Evolutionary conservation across 108 stramenopile genomes (phyloP), one percentile per base, ranked within the genome.

Genomic region (Nitzschia palea): DNA sequence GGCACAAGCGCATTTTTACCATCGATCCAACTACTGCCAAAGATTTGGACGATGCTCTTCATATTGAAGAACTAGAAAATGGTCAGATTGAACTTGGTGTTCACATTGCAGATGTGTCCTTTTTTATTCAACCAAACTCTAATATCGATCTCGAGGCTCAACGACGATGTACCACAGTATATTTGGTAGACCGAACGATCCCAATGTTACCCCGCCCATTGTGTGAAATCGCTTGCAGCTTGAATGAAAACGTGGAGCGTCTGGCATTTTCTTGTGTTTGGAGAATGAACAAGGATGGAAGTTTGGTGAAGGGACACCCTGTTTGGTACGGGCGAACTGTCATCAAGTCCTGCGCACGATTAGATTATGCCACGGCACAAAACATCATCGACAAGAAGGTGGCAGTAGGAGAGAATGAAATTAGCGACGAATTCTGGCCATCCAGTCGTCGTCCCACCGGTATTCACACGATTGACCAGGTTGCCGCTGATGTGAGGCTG

Each of bases 81-180:
- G 85, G 87, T 42, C 59, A 81, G 34, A 84, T 92, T 22, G 94
- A 95, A 68, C 68, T 97, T 48, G 96, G 97, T 22, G 98, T 98
- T 8, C 98, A 99, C 72, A 99, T 99, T 70, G 98, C 98, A 0
- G 98, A 99, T 70, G 98, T 99, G 23, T 93, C 91, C 34, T 79
- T 92, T 82, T 99, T 99, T 74, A 77, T 98, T 5, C 44, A 56
- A 44, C 87, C 89, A 0, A 74, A 76, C 42, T 82, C 80, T 3
- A 76, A 82, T n/a, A 81, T 98, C 14, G 98, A 99, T 68, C 52
- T 74, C n/a, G 98, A 98, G 71, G 98, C 98, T 2, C 61, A 77
- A 18, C 71, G 88, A 34, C 87, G 98, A 29, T 84, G 90, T 10
- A 99, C 98, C 14, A 96, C 96, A 20, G 95, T 97, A 0, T 99